Base-by-base conservation (phyloP, 2,329 filamentous ascomycete species). In the Amauroascus niger region DNA sequence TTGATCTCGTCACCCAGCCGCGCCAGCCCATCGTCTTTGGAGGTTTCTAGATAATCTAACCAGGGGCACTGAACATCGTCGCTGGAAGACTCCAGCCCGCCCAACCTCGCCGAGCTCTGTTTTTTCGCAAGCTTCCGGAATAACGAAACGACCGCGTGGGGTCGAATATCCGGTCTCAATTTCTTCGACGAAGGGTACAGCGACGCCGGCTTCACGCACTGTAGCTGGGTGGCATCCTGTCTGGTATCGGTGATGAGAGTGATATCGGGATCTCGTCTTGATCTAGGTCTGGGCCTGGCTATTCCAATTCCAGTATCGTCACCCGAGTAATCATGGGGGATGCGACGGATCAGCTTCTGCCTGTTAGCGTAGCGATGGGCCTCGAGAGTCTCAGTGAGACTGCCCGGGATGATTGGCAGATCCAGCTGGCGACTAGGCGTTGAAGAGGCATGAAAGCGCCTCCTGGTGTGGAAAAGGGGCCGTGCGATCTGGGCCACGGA, bases 1-100 rank as follows among this genome's bases (percentile, higher is more conserved):
- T 59, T 57, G 37, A 80, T 71, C 62, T 80, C 77, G n/a, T 63
- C 64, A 53, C 66, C 61, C n/a, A 76, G 62, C 14, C 65, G 60
- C 18, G 63, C 56, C 2, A 62, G 44, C 11, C 64, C 64, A 58
- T 65, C 58, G 2, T 28, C 9, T 20, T 51, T 51, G 11, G 53
- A 46, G 1, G 33, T 5, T 33, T 47, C 49, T 14, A 68, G n/a
- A 41, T 62, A 53, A 14, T 58, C 57, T 49, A 71, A 55, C 71
- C 71, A 73, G 20, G 67, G 68, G 9, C 47, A 57, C 40, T 68
- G 62, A 24, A 53, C 39, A 13, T 22, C n/a, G 18, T 11, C 11
- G 39, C 35, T 26, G 20, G 22, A 6, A 8, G 6, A 14, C 20
- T 32, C 37, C n/a, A 20, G 30, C 37, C 47, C 52, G 2, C 37